A percentile compares a stretch with the other conserved stretches of the same genome.
These are phyloP conservation scores for Solanum rostratum DNA, from an alignment of 257 asterid species.

Conservation along the genomic window DNA sequence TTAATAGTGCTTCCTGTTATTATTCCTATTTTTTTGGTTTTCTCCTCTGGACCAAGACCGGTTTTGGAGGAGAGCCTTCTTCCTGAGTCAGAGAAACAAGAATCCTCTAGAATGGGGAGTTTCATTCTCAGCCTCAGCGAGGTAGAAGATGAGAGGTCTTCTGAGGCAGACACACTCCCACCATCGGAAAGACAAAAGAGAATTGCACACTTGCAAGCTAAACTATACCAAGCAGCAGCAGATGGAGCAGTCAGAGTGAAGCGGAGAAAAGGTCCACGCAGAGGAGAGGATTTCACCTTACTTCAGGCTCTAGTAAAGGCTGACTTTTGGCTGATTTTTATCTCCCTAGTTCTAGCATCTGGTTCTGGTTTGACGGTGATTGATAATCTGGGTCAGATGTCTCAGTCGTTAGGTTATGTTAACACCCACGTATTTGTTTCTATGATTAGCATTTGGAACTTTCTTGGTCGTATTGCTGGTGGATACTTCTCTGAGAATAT, in stretches of 20 bases:
- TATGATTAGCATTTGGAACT: slow-evolving; percentile 35
- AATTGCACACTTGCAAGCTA: slow-evolving; percentile 32
- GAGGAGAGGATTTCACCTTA: slow-evolving; percentile 33
- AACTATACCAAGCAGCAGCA: slow-evolving; percentile 33
- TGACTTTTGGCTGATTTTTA: slow-evolving; percentile 30
- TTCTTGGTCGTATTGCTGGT: slow-evolving; percentile 35
- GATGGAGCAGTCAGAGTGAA: slow-evolving; percentile 30
- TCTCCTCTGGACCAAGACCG: slow-evolving; percentile 13
- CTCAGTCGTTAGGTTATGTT: slow-evolving; percentile 24
- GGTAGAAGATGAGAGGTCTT: slow-evolving; percentile 24
- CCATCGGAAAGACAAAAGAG: slow-evolving; percentile 21
- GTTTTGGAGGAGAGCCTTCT: slow-evolving; percentile 20
- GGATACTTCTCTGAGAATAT: slow-evolving; percentile 34
- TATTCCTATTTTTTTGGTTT: slow-evolving; percentile 21
- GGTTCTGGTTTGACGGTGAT: slow-evolving; percentile 35
- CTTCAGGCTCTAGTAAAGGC: slow-evolving; percentile 30
- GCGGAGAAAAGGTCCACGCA: slow-evolving; percentile 24
- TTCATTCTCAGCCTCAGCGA: slow-evolving; percentile 27
- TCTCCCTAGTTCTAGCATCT: slow-evolving; percentile 26
- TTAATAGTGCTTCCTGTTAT: slow-evolving; percentile 21
- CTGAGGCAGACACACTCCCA: slow-evolving; percentile 22
- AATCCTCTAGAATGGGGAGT: slow-evolving; percentile 14
- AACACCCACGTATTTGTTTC: slow-evolving; percentile 29
- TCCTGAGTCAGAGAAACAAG: slow-evolving; percentile 14
- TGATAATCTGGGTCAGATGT: slow-evolving; percentile 31